Evolutionary conservation across 2,329 filamentous ascomycete genomes (phyloP), one percentile per base, ranked within the genome.

Genomic region (Botrytis tulipae): DNA sequence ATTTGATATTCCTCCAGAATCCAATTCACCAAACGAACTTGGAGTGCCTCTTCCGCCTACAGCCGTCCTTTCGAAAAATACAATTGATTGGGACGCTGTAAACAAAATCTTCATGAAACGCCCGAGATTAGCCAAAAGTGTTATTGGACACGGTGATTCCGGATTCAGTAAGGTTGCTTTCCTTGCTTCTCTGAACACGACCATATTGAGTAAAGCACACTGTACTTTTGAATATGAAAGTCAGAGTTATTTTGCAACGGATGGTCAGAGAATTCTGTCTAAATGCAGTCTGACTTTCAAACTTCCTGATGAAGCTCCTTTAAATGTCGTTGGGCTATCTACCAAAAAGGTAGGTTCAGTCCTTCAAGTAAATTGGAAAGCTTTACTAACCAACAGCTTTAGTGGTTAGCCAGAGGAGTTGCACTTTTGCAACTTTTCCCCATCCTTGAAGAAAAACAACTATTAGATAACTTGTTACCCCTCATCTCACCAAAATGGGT

Each of bases 341-440:
- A 69, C 66, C 6, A 32, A 32, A 42, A 29, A 8, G 10, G 66
- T 57, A 69, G 37, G 66, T 32, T n/a, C n/a, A 25, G 3, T 57
- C 29, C 9, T 57, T 25, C 29, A 12, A 14, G 51, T n/a, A 29
- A 1, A 7, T 29, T 37, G 54, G 35, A 57, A 32, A 8, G 48
- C 22, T 22, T 44, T 3, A 42, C 48, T 57, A n/a, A 57, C n/a
- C 22, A 57, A 69, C 4, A 32, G 40, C 14, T 16, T 12, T 42
- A 71, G 69, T 18, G n/a, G 12, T 16, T 14, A 12, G 69, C 69
- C 18, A 37, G 16, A 65, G 37, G 16, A 51, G 59, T 10, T 60
- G 72, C 68, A 29, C 18, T 54, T 46, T 59, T 62, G 22, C 35
- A 42, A 72, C 25, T 73, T 14, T 37, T 72, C 35, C 46, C 71